Base-by-base conservation (phyloP, 768 basidiomycete species). In the Paxillus rubicundulus region DNA sequence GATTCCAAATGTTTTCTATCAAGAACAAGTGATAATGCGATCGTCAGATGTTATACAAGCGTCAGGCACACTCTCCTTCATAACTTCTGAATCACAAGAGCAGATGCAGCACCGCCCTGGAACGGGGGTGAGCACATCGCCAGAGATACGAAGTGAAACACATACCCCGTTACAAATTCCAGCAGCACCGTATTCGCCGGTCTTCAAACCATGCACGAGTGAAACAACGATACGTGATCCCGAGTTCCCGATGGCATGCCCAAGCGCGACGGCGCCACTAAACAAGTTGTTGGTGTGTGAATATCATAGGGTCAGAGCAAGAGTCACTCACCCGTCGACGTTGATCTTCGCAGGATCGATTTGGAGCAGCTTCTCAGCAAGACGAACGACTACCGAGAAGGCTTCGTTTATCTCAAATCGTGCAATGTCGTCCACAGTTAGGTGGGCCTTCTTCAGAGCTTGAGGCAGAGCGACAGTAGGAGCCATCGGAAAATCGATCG, bases 391-490 rank as follows among this genome's bases (percentile, higher is more conserved):
- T 43, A 89, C 89, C 2, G 93, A 94, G 81, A 98, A 99, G 24
- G 96, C 96, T 71, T 99, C 96, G 70, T 99, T 99, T 70, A 98
- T 82, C 71, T 99, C 97, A 68, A 92, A 99, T 45, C 88, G 79
- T 41, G 93, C 79, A 58, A 99, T 92, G 63, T 99, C 92, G 40
- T 88, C 77, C 44, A 84, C 65, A 17, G 84, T 82, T 52, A 98
- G 77, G 61, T 89, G 89, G 18, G 96, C 97, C 64, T 81, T 86
- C 76, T 93, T 74, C 54, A 99, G 76, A 12, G 97, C 97, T 52
- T 82, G 71, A 18, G 97, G 97, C 36, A 99, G 72, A 24, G 96
- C 96, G 57, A 90, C 78, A 6, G 96, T 90, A 12, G 97, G 97
- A 20, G 97, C 97, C 60, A 83, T 79, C 38, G 97, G 96, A 84